phyloP scores from a whole-genome alignment of 1,284 basidiomycete genomes.

The Ustilago esculenta region DNA sequence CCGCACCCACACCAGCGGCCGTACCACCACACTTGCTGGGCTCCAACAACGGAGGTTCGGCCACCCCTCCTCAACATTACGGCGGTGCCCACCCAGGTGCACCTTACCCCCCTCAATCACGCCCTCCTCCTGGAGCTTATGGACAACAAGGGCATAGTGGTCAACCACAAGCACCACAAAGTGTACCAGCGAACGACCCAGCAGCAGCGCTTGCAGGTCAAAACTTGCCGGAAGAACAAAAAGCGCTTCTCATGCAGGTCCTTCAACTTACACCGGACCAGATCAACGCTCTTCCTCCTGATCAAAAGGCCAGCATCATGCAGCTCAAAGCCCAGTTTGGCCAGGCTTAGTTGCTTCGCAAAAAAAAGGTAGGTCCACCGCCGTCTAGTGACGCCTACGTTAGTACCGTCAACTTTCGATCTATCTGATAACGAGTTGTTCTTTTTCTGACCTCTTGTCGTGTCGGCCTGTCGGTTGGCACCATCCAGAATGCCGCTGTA shows the following conservation, averaged over 20 bases:
- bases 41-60: conserved; percentile 22
- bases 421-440: too few species aligned
- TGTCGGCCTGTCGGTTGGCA: too few species aligned
- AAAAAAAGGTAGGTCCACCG: not conserved
- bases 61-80: conserved; percentile 44
- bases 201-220: conserved; percentile 42
- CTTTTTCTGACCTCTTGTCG: too few species aligned
- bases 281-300: conserved; percentile 82
- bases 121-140: conserved; percentile 31
- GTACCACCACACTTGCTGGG: conserved; percentile 37
- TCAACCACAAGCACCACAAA: conserved; percentile 11
- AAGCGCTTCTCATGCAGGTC: conserved; percentile 73
- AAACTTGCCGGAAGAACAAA: conserved; percentile 59
- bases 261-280: conserved; percentile 85
- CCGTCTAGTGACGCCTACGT: too few species aligned
- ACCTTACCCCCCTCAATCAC: conserved; percentile 11
- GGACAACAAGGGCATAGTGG: conserved; percentile 26
- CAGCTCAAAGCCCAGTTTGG: conserved; percentile 69
- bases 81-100: conserved; percentile 14
- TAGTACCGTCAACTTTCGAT: too few species aligned
- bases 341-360: conserved; percentile 44
- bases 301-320: conserved; percentile 85
- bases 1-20: conserved; percentile 7
- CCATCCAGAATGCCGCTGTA: conserved; percentile 7
- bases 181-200: conserved; percentile 36